Evolutionary conservation across 805 yeast genomes (phyloP).

Genomic region (Blastobotrys mokoenaii): DNA sequence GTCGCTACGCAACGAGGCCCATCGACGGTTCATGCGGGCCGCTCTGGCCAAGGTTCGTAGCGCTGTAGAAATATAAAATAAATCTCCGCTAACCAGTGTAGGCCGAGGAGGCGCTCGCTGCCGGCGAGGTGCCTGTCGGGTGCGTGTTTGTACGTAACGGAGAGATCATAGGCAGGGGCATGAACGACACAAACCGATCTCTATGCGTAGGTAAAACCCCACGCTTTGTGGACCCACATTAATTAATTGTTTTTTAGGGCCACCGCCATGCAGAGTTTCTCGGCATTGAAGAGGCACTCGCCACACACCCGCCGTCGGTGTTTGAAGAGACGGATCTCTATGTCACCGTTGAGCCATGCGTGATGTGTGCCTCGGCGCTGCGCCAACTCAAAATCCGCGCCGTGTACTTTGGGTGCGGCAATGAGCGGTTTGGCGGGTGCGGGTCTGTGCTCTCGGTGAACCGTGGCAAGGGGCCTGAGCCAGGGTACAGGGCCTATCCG

Average conservation of each 20-base stretch:
- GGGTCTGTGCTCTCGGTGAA: conserved; percentile 72
- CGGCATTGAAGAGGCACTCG: conserved; percentile 53
- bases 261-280: conserved; percentile 89
- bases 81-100: conserved; percentile 18
- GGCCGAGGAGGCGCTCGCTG: conserved; percentile 56
- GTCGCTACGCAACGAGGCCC: conserved; percentile 1
- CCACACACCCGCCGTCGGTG: conserved; percentile 24
- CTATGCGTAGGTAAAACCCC: conserved; percentile 27
- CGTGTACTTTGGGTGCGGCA: conserved; percentile 87
- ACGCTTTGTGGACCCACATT: background rate
- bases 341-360: conserved; percentile 96
- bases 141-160: conserved; percentile 56
- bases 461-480: conserved; percentile 32
- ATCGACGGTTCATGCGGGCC: conserved; percentile 27
- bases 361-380: conserved; percentile 93
- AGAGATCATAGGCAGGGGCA: conserved; percentile 61
- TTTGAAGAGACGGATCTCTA: conserved; percentile 59
- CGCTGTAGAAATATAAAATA: background rate
- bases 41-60: conserved; percentile 28
- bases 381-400: conserved; percentile 66
- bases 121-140: conserved; percentile 80
- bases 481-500: conserved; percentile 53
- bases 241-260: conserved; percentile 35
- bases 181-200: conserved; percentile 79
- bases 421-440: conserved; percentile 94